Evolutionary conservation across 2,329 filamentous ascomycete genomes (phyloP).

Genomic region (Parafenestella ontariensis): DNA sequence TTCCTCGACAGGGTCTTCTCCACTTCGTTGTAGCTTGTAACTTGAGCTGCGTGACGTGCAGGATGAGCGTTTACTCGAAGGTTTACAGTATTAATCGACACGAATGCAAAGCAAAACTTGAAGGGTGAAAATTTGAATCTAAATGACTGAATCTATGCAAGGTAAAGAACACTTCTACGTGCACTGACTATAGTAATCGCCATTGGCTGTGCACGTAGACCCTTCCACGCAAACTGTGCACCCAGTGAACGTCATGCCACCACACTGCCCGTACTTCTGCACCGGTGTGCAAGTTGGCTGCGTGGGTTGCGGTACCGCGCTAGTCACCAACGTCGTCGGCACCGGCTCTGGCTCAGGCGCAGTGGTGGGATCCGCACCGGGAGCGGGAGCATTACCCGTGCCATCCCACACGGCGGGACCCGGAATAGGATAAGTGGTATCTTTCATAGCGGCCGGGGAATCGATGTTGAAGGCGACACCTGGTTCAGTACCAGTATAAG

Average conservation of each 20-base stretch:
- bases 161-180: not conserved
- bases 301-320: constrained; percentile 14
- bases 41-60: no score
- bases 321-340: constrained; percentile 29
- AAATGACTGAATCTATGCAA: not conserved
- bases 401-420: constrained; percentile 38
- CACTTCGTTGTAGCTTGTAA: no score
- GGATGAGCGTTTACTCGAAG: no score
- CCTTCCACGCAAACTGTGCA: constrained; percentile 34
- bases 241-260: constrained; percentile 25
- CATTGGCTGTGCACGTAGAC: constrained; percentile 26
- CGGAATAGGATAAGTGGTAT: constrained; percentile 36
- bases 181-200: constrained; percentile 39
- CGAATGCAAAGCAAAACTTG: not conserved
- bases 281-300: constrained; percentile 14
- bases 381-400: constrained; percentile 14
- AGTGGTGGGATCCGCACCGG: constrained; percentile 7
- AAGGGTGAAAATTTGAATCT: not conserved
- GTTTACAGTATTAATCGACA: no score
- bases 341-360: constrained; percentile 5
- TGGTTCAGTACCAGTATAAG: constrained; percentile 52
- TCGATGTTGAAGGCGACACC: constrained; percentile 51
- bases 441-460: constrained; percentile 29
- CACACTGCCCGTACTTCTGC: constrained; percentile 35
- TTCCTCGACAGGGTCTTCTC: no score